Base-by-base conservation (phyloP, 768 basidiomycete genomes). In the Auricularia sp. region DNA sequence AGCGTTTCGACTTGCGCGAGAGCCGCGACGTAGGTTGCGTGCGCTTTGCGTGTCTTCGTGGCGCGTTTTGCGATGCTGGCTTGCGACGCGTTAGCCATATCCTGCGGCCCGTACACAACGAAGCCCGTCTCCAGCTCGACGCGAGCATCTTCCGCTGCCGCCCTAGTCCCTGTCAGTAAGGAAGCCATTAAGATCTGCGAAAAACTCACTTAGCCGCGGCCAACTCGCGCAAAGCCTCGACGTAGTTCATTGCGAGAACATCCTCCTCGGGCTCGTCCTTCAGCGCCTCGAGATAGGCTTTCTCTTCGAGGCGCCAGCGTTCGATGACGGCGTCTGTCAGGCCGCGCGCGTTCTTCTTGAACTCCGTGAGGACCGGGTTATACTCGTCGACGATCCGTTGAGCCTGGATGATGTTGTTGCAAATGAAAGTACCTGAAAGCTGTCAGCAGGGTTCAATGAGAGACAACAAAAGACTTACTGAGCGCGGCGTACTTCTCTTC, bases 391-490 rank as follows among this genome's bases (percentile, higher is more conserved):
- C 14, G 62, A 62, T 8, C 6, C 7, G 6, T 18, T 21, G 36
- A 4, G 62, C 36, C 43, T 65, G 64, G 16, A 65, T 36, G 8
- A 43, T 43, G 23, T 47, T 65, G 14, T 42, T 29, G n/a, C 14
- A 42, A 12, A 63, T 10, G n/a, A 43, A 47, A 10, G 33, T 39
- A 23, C 39, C 62, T 65, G 33, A 64, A 23, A 29, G 42, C 34
- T 64, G 47, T 60, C 16, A 35, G 63, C 21, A 44, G 10, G 7
- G 8, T 7, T 43, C 7, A 16, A 14, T 8, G 11, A 11, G 12
- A 23, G 23, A 63, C 14, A 33, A 35, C 47, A 60, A 36, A 21
- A 33, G 10, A 66, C 66, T n/a, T 53, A 68, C 66, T 63, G 7
- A 69, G 61, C n/a, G n/a, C n/a, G n/a, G n/a, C n/a, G n/a, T n/a